phyloP scores from a whole-genome alignment of 768 basidiomycete species.

The Naganishia friedmannii region DNA sequence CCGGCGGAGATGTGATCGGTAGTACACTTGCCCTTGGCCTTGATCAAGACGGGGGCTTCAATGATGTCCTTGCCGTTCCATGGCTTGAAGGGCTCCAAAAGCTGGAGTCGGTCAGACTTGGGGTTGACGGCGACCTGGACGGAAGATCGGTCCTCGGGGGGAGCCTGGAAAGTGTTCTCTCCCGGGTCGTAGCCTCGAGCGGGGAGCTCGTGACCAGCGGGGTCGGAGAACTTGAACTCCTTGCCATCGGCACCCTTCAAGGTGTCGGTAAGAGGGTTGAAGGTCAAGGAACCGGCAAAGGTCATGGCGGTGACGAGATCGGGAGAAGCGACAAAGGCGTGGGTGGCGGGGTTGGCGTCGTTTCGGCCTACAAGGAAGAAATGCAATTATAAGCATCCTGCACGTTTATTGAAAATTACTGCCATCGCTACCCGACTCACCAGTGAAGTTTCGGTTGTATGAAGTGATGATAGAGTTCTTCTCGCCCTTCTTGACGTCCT shows the following conservation, averaged over 20 bases:
- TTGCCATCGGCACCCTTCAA: slow-evolving; percentile 89
- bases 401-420: no score
- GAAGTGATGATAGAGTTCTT: slow-evolving; percentile 98
- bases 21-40: slow-evolving; percentile 99
- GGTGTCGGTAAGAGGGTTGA: slow-evolving; percentile 92
- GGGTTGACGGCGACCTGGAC: slow-evolving; percentile 85
- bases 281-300: slow-evolving; percentile 87
- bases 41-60: slow-evolving; percentile 90
- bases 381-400: no score
- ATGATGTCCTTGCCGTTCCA: slow-evolving; percentile 92
- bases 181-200: slow-evolving; percentile 94
- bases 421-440: no score
- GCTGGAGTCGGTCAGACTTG: slow-evolving; percentile 82
- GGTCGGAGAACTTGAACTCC: slow-evolving; percentile 92
- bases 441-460: slow-evolving; percentile 99
- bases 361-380: slow-evolving; percentile 63
- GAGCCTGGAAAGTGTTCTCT: slow-evolving; percentile 93
- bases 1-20: slow-evolving; percentile 96
- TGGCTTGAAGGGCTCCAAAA: slow-evolving; percentile 78
- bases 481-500: slow-evolving; percentile 94
- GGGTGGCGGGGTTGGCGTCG: slow-evolving; percentile 98
- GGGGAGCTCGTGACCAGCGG: slow-evolving; percentile 86
- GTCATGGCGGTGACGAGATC: slow-evolving; percentile 89
- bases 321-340: slow-evolving; percentile 57
- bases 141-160: slow-evolving; percentile 75